Evolutionary conservation across 1,284 basidiomycete species (phyloP).

Genomic region (Afroboletus lepidellus): DNA sequence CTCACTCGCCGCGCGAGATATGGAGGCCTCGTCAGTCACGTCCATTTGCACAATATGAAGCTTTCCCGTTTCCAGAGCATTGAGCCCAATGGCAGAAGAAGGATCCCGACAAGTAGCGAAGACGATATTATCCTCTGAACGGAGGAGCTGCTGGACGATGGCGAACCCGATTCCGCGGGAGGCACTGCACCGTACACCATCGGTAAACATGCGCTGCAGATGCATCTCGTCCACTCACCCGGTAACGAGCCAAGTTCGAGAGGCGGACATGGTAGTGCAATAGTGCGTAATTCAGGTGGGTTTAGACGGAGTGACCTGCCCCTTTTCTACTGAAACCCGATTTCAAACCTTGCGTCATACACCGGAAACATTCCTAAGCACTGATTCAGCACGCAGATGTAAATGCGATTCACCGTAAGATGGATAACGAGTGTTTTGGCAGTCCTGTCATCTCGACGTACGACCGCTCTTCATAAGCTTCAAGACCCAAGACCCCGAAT

Average conservation of each 20-base stretch:
- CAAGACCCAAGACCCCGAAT: too few relatives aligned
- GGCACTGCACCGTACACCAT: constrained; percentile 13
- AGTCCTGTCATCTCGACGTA: too few relatives aligned
- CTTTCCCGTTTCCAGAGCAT: constrained; percentile 12
- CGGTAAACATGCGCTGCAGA: not conserved
- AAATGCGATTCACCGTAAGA: too few relatives aligned
- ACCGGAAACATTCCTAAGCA: too few relatives aligned
- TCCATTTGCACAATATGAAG: constrained; percentile 32
- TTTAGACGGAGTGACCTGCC: not conserved
- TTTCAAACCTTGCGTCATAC: too few relatives aligned
- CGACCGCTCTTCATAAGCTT: too few relatives aligned
- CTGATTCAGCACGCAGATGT: too few relatives aligned
- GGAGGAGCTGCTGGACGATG: constrained; percentile 25
- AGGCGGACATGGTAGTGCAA: not conserved
- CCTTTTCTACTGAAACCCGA: not conserved
- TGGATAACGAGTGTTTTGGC: too few relatives aligned
- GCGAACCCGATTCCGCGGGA: constrained; percentile 33
- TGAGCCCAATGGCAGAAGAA: constrained; percentile 16
- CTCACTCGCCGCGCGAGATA: constrained; percentile 20
- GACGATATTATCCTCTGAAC: constrained; percentile 22
- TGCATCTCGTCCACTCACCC: constrained; percentile 3
- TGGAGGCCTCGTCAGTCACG: constrained; percentile 23
- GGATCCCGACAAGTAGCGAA: constrained; percentile 34
- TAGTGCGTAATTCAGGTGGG: too few relatives aligned
- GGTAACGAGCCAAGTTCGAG: constrained; percentile 11